Base-by-base conservation (phyloP, 2,329 filamentous ascomycete species). In the Hymenoscyphus scutula region DNA sequence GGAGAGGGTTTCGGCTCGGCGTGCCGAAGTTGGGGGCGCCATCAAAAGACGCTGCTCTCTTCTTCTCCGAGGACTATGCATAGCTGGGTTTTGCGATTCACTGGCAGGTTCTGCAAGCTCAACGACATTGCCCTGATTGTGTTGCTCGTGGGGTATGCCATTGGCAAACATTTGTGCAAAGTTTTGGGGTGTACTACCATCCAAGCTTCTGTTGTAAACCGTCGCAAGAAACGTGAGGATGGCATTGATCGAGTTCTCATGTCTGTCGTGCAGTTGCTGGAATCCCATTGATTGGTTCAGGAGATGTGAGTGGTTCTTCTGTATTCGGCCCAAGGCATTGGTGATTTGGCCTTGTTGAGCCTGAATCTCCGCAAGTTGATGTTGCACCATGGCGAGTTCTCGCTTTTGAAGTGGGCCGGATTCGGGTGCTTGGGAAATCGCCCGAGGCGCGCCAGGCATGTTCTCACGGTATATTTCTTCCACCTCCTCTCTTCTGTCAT, bases 191-290 rank as follows among this genome's bases (percentile, higher is more conserved):
- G 85, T 84, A 34, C 94, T 89, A 38, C 93, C 91, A 74, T 97
- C 93, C 57, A 99, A 79, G 66, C 92, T 96, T 72, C 96, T 89
- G 66, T 96, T 90, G 77, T 98, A 99, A 51, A 99, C 94, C 13
- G 96, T 98, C 54, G 94, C 95, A 23, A 99, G 83, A 76, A 99
- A 98, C 57, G 93, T 96, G 51, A 99, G 83, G 65, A 99, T 98
- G n/a, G 94, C 94, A 73, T 97, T 98, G 77, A 99, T 98, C 0
- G 94, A 97, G 74, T 94, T 97, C 74, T 99, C 95, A 72, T 99
- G 95, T n/a, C 95, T 88, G 69, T 94, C 92, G 73, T 98, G 94
- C 73, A 96, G 87, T 63, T 86, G 90, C 76, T 98, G 93, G 74
- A 97, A 97, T 62, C 90, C 88, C 53, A 90, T 84, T 0, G 94